phyloP scores from a whole-genome alignment of 1,139 yeast genomes.

The Saccharomycopsis phalli region DNA sequence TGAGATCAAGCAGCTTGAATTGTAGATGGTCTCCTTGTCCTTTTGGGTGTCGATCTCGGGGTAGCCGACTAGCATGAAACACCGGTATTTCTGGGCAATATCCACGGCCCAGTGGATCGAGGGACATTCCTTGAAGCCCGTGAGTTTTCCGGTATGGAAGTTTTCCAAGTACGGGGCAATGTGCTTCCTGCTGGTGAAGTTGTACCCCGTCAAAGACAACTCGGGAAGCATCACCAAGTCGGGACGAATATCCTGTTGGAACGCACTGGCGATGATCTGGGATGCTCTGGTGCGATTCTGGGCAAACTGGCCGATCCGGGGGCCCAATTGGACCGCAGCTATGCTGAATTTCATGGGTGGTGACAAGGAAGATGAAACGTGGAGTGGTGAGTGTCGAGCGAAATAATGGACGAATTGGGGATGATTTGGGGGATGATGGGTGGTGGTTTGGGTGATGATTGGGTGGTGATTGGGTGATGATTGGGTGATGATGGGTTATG shows the following conservation, averaged over 20 bases:
- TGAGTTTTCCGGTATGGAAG: constrained; percentile 22
- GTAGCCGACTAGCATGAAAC: constrained; percentile 75
- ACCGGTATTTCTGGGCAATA: constrained; percentile 41
- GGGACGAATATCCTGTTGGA: constrained; percentile 24
- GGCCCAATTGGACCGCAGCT: constrained; percentile 64
- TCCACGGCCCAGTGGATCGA: constrained; percentile 50
- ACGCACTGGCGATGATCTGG: constrained; percentile 29
- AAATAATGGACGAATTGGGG: too few species aligned
- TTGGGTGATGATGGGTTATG: too few species aligned
- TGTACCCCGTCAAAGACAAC: constrained; percentile 79
- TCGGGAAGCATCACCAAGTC: constrained; percentile 77
- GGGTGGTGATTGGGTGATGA: too few species aligned
- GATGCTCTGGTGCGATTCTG: constrained; percentile 45
- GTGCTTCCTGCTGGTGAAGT: constrained; percentile 43
- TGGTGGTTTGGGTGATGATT: too few species aligned
- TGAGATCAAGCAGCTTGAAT: constrained; percentile 61
- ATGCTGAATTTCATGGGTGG: constrained; percentile 39
- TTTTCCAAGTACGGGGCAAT: constrained; percentile 54
- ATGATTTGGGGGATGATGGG: too few species aligned
- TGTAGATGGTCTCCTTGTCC: constrained; percentile 38
- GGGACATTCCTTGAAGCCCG: constrained; percentile 29
- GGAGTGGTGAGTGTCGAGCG: too few species aligned
- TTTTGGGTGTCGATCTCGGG: constrained; percentile 44
- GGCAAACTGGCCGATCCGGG: constrained; percentile 50
- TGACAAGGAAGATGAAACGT: not conserved